Evolutionary conservation across 169 alveolate species (phyloP).

Genomic region (Eimeria necatrix): DNA sequence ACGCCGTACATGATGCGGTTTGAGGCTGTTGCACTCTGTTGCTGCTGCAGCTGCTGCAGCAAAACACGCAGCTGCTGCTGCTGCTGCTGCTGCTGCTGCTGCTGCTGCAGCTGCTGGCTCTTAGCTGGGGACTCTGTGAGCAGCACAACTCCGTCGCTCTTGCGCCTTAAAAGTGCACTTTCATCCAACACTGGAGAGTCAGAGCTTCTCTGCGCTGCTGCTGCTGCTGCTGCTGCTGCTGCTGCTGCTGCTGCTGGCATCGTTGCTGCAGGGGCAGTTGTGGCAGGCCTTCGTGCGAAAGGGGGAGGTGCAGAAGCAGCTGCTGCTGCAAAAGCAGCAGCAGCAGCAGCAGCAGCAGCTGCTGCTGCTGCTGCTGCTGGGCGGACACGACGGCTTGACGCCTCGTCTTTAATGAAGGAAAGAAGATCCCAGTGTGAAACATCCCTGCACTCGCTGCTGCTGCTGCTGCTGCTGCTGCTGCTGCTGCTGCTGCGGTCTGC

Average conservation of each 20-base stretch:
- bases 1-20: too few relatives aligned
- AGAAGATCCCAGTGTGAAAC: background rate
- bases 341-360: conserved; percentile 31
- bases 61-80: background rate
- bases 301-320: too few relatives aligned
- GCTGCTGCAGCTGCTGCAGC: conserved; percentile 33
- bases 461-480: background rate
- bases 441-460: background rate
- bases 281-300: too few relatives aligned
- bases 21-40: background rate
- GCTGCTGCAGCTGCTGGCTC: conserved; percentile 7
- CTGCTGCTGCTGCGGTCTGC: background rate
- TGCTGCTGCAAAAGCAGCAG: background rate
- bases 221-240: too few relatives aligned
- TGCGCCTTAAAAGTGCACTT: too few relatives aligned
- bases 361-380: background rate
- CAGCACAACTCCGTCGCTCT: too few relatives aligned
- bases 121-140: too few relatives aligned
- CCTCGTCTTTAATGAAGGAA: background rate
- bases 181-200: too few relatives aligned
- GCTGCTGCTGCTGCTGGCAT: too few relatives aligned
- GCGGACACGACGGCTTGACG: background rate
- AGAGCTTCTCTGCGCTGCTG: too few relatives aligned
- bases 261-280: too few relatives aligned
- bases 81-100: conserved; percentile 1